Conservation (phyloP, 805 yeast genomes). For the Brettanomyces anomalus region DNA sequence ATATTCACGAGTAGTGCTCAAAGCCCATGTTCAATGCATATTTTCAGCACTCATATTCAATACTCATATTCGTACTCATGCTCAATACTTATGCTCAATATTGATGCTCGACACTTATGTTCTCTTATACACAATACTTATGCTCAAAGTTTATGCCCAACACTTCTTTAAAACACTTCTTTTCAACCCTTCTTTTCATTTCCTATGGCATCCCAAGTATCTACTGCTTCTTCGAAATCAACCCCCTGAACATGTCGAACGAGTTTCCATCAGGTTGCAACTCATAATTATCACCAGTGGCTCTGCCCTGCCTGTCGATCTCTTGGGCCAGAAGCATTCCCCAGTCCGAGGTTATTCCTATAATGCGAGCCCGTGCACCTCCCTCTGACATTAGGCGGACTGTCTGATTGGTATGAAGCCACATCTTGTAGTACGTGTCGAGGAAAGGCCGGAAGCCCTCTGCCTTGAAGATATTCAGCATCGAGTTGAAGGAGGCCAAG, state of each 20-base stretch:
- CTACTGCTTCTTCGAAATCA: slow-evolving; percentile 55
- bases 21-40: too few relatives aligned
- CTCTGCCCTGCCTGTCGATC: slow-evolving; percentile 32
- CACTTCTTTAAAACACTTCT: too few relatives aligned
- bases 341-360: slow-evolving; percentile 77
- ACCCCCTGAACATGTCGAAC: slow-evolving; percentile 87
- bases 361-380: slow-evolving; percentile 47
- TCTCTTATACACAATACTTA: too few relatives aligned
- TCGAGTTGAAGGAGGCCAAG: slow-evolving; percentile 54
- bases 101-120: too few relatives aligned
- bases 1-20: too few relatives aligned
- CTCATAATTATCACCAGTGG: slow-evolving; percentile 50
- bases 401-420: slow-evolving; percentile 77
- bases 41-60: too few relatives aligned
- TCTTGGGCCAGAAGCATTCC: slow-evolving; percentile 80
- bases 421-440: slow-evolving; percentile 62
- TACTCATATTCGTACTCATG: too few relatives aligned
- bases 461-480: slow-evolving; percentile 47
- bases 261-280: slow-evolving; percentile 97
- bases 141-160: too few relatives aligned
- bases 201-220: slow-evolving; percentile 28
- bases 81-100: too few relatives aligned
- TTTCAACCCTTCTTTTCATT: too few relatives aligned
- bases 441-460: slow-evolving; percentile 65
- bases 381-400: slow-evolving; percentile 48